Evolutionary conservation across 2,329 filamentous ascomycete species (phyloP).

Genomic region (Ophiostoma australiae): DNA sequence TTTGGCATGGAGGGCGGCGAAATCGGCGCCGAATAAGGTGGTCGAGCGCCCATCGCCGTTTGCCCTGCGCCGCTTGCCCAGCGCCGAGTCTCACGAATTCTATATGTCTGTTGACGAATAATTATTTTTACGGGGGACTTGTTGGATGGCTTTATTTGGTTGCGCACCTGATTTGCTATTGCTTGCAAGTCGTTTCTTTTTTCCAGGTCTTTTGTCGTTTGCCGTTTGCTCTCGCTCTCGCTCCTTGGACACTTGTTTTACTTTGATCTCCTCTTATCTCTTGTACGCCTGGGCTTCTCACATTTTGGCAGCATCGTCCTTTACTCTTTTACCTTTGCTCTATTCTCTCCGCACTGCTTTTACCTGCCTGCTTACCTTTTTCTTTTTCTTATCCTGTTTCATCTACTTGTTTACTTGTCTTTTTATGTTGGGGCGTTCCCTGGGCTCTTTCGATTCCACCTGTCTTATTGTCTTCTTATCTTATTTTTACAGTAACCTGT

Average conservation of each 20-base stretch:
- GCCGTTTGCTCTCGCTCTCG: background rate
- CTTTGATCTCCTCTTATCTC: background rate
- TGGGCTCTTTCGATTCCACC: slow-evolving; percentile 13
- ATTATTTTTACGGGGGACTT: slow-evolving; percentile 8
- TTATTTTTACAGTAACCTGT: background rate
- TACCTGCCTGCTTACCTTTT: background rate
- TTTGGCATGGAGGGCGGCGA: slow-evolving; percentile 55
- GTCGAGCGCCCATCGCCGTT: background rate
- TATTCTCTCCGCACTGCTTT: background rate
- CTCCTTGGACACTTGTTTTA: background rate
- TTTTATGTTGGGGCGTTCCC: slow-evolving; percentile 5
- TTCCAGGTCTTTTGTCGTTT: background rate
- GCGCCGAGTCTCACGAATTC: background rate
- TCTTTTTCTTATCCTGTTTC: background rate
- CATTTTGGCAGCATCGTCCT: background rate
- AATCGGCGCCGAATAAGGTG: slow-evolving; percentile 37
- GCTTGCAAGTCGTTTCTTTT: background rate
- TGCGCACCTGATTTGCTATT: background rate
- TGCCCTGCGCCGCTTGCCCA: background rate
- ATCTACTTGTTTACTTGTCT: background rate
- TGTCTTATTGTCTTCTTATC: background rate
- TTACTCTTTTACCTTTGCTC: background rate
- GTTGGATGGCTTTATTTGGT: slow-evolving; percentile 16
- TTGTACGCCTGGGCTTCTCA: slow-evolving; percentile 4
- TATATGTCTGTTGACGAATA: slow-evolving; percentile 13